Base-by-base conservation (phyloP, 1,284 basidiomycete genomes). In the Ceratobasidium sp. region DNA sequence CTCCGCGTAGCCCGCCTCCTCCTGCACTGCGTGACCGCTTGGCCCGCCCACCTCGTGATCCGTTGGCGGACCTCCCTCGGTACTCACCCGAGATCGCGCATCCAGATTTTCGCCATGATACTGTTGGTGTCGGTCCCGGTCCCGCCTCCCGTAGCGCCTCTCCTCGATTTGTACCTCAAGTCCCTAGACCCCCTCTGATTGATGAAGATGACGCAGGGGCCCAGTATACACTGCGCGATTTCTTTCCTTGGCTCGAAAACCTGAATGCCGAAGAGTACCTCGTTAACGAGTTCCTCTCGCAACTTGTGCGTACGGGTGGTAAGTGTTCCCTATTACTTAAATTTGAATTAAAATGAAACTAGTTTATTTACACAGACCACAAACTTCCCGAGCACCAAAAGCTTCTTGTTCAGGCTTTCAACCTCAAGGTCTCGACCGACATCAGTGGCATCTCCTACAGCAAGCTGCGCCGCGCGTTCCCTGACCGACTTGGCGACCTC, bases 341-440 rank as follows among this genome's bases (percentile, higher is more conserved):
- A 12, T 21, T 48, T 14, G 41, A 16, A 28, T 57, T 57, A 21
- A 14, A 8, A 21, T 32, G 45, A 21, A 28, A 21, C 8, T 32
- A 36, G 52, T 32, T 55, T 18, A 41, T 41, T 23, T 9, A 45
- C 36, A n/a, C 36, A 61, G 59, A 46, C 18, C 59, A 61, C 28
- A 32, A 45, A 10, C 41, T 61, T 9, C 59, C 59, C 12, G 21
- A 9, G 18, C 39, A 61, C 43, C 59, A 61, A 26, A 46, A 30
- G 43, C 9, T 46, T 16, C 28, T 61, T 18, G 59, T 61, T 14
- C 50, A 61, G 34, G 59, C 67, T 4, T 73, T 73, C 36, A 73
- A 71, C 55, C 46, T 46, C 67, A 73, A 73, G 48, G 57, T 73
- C 34, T 43, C 50, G 2, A 67, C 61, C 32, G 21, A 71, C 32